A percentile compares a stretch with the other conserved stretches of the same genome.
Conservation (phyloP, 2,329 filamentous ascomycete species). For the Verticillium albo-atrum region DNA sequence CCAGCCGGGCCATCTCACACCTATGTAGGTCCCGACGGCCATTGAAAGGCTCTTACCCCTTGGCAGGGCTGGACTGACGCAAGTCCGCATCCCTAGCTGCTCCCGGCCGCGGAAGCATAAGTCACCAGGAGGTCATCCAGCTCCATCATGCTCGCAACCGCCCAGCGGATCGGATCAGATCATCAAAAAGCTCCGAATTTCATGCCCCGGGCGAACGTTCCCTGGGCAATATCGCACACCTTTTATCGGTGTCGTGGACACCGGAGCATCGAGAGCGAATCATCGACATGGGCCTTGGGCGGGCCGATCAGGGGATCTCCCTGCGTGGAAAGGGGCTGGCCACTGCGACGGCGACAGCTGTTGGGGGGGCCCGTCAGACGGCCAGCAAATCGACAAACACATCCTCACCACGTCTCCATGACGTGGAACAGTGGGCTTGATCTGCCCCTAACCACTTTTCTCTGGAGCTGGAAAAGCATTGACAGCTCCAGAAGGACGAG, state of each 20-base stretch:
- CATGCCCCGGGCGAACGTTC: not conserved
- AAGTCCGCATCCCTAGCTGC: not conserved
- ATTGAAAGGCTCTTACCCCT: not conserved
- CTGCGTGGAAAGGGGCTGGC: not conserved
- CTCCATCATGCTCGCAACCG: not conserved
- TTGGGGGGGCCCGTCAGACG: not conserved
- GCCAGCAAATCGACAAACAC: not conserved
- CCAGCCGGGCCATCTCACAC: not conserved
- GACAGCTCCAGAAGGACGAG: not conserved
- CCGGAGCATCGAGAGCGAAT: not conserved
- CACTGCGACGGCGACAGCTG: not conserved
- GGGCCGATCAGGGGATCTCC: not conserved
- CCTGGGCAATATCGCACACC: not conserved
- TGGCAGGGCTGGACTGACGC: not conserved
- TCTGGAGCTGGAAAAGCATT: not conserved
- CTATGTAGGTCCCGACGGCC: not conserved
- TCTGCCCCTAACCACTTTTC: not conserved
- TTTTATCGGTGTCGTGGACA: not conserved
- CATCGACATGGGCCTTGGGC: not conserved
- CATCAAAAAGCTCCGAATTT: not conserved
- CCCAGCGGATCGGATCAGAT: not conserved
- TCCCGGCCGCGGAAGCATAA: not conserved
- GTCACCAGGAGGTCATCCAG: not conserved
- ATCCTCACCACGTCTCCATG: not conserved
- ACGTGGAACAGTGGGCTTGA: not conserved